phyloP scores from a whole-genome alignment of 2,329 filamentous ascomycete species.

The Sporothrix schenckii region DNA sequence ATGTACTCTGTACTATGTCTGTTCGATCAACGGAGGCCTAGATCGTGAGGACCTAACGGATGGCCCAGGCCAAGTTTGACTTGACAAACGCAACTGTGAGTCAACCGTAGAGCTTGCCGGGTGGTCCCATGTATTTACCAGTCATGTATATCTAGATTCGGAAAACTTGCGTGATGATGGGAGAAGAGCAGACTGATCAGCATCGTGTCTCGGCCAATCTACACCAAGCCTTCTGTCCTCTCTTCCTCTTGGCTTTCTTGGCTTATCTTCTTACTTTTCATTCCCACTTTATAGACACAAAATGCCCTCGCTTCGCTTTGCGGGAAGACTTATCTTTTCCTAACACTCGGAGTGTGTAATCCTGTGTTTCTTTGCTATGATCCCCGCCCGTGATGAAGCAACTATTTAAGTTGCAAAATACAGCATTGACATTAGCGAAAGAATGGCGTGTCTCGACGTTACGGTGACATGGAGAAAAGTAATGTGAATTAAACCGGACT shows the following conservation, averaged over 20 bases:
- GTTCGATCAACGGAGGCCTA: too few relatives aligned
- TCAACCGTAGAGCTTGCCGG: not conserved
- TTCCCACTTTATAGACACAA: not conserved
- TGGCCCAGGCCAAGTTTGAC: not conserved
- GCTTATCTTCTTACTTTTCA: not conserved
- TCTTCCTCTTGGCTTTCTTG: not conserved
- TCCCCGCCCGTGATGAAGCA: too few relatives aligned
- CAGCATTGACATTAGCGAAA: too few relatives aligned
- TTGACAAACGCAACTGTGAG: not conserved
- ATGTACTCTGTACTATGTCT: too few relatives aligned
- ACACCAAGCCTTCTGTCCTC: not conserved
- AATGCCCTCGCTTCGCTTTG: slow-evolving; percentile 1
- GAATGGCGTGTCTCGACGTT: too few relatives aligned
- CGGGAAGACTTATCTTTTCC: not conserved
- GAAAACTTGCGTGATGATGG: not conserved
- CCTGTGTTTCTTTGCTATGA: too few relatives aligned
- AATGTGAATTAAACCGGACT: too few relatives aligned
- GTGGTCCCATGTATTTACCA: not conserved
- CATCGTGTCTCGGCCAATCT: too few relatives aligned
- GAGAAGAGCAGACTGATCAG: not conserved
- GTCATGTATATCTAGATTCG: not conserved
- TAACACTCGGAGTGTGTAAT: too few relatives aligned
- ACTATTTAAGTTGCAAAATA: too few relatives aligned
- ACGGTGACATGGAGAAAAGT: too few relatives aligned
- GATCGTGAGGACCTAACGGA: too few relatives aligned